Conservation (phyloP, 1,139 yeast genomes). For the Taiozyma sp. region DNA sequence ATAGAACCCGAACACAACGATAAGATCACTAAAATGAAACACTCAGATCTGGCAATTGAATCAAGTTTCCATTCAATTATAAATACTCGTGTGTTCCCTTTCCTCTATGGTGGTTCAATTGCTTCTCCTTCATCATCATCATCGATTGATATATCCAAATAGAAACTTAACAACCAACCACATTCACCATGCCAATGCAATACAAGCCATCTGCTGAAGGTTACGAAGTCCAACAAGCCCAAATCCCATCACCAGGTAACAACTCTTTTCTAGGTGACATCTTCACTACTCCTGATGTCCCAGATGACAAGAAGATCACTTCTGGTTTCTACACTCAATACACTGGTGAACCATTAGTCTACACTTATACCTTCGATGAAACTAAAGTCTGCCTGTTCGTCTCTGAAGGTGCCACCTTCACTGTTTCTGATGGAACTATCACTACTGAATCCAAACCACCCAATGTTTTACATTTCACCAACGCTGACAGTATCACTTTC, state of each 20-base stretch:
- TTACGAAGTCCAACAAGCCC: constrained; percentile 49
- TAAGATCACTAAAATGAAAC: background rate
- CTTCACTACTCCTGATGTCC: constrained; percentile 48
- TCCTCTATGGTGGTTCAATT: no score
- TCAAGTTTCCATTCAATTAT: background rate
- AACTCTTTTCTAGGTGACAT: constrained; percentile 64
- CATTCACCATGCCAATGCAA: constrained; percentile 49
- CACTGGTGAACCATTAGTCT: constrained; percentile 59
- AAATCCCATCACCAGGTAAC: constrained; percentile 51
- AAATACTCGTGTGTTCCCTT: background rate
- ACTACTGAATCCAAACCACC: constrained; percentile 54
- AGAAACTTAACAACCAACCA: background rate
- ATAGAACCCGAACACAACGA: background rate
- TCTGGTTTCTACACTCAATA: constrained; percentile 68
- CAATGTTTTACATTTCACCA: constrained; percentile 62
- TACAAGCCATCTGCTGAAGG: constrained; percentile 51
- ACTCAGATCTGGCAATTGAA: background rate
- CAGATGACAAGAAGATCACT: constrained; percentile 50
- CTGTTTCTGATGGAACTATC: constrained; percentile 55
- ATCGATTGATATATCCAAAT: background rate
- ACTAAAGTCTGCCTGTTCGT: constrained; percentile 64
- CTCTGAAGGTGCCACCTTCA: constrained; percentile 48
- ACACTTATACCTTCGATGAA: constrained; percentile 61
- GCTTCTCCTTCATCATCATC: no score
- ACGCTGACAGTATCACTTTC: constrained; percentile 64